These are phyloP conservation scores for Dissophora globulifera DNA, from an alignment of 192 early-diverging fungal genomes.

Conservation along the genomic window DNA sequence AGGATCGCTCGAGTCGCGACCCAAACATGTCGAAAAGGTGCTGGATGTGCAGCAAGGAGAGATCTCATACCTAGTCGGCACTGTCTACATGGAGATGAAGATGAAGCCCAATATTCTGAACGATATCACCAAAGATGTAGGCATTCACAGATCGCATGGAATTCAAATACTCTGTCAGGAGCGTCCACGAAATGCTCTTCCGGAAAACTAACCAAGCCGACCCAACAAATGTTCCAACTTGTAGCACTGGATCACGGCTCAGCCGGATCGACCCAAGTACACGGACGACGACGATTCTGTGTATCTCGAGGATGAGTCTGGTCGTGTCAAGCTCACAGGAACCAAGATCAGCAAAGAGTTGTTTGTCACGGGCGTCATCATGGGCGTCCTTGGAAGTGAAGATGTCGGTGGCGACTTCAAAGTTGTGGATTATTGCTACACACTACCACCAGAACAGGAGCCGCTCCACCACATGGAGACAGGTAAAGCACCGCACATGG, in stretches of 20 bases:
- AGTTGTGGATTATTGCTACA: constrained; percentile 83
- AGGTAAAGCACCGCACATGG: constrained; percentile 34
- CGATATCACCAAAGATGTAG: constrained; percentile 86
- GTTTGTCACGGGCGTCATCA: constrained; percentile 84
- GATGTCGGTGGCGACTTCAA: constrained; percentile 83
- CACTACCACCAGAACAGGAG: constrained; percentile 69
- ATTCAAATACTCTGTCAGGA: too few relatives aligned
- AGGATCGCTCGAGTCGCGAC: constrained; percentile 34
- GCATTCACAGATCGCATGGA: too few relatives aligned
- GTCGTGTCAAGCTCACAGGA: constrained; percentile 83
- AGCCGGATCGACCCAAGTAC: constrained; percentile 75
- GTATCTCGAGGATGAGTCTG: constrained; percentile 93
- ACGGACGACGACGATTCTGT: constrained; percentile 67
- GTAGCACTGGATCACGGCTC: constrained; percentile 73
- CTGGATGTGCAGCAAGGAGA: constrained; percentile 76
- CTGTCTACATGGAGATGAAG: constrained; percentile 88
- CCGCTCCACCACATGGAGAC: constrained; percentile 36
- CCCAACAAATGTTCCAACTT: too few relatives aligned
- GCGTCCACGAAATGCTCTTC: too few relatives aligned
- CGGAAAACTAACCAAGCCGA: too few relatives aligned
- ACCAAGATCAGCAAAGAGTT: constrained; percentile 56
- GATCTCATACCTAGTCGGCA: constrained; percentile 83
- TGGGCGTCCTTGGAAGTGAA: constrained; percentile 84
- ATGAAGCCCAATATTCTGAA: constrained; percentile 92
- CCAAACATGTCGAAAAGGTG: constrained; percentile 67